Evolutionary conservation across 345 rosid genomes (phyloP).

Genomic region (Dimocarpus longan): DNA sequence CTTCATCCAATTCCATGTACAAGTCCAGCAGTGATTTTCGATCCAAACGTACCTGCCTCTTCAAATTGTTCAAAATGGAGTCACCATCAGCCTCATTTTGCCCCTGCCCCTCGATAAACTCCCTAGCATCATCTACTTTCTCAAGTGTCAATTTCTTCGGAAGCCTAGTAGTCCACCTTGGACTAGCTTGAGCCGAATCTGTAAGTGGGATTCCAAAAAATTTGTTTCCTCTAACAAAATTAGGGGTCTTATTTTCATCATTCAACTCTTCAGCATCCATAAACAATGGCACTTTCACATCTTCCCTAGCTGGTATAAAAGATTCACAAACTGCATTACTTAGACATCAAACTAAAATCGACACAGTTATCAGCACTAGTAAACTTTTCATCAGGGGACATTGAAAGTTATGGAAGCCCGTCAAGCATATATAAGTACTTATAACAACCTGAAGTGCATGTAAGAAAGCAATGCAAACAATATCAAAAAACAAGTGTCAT

Average conservation of each 20-base stretch:
- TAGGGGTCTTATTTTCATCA: constrained; percentile 56
- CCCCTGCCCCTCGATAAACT: constrained; percentile 34
- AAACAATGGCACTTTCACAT: constrained; percentile 45
- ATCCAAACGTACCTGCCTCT: constrained; percentile 76
- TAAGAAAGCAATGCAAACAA: background rate
- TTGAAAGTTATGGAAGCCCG: no score
- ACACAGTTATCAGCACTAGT: background rate
- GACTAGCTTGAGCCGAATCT: constrained; percentile 69
- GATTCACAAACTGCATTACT: constrained; percentile 5
- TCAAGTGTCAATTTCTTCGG: constrained; percentile 54
- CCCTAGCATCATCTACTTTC: constrained; percentile 49
- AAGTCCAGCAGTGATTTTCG: constrained; percentile 78
- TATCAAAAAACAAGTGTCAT: background rate
- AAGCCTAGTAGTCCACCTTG: constrained; percentile 51
- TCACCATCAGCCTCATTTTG: constrained; percentile 51
- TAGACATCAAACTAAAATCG: background rate
- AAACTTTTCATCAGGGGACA: no score
- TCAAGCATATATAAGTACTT: no score
- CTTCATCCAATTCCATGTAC: constrained; percentile 93
- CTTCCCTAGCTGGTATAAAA: constrained; percentile 39
- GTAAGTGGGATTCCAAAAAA: constrained; percentile 74
- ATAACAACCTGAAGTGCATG: no score
- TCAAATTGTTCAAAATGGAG: constrained; percentile 60
- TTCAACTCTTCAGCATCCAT: constrained; percentile 43
- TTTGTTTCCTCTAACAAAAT: constrained; percentile 54